Evolutionary conservation across 2,329 filamentous ascomycete genomes (phyloP).

Genomic region (Metarhizium album): DNA sequence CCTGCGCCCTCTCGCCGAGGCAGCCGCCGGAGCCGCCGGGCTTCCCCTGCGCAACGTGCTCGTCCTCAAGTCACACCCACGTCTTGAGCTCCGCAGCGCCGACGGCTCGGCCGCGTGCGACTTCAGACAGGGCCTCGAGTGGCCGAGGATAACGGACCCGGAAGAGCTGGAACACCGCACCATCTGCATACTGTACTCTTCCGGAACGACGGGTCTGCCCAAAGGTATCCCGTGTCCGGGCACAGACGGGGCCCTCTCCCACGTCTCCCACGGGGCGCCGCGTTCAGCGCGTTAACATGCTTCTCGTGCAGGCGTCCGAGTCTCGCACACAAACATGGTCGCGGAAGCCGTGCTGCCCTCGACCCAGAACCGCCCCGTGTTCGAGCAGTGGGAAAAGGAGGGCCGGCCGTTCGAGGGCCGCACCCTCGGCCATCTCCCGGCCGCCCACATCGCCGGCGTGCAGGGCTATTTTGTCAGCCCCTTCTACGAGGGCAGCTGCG

Average conservation of each 20-base stretch:
- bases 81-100: constrained; percentile 16
- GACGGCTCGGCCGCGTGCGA: constrained; percentile 15
- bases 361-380: constrained; percentile 19
- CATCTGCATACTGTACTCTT: constrained; percentile 35
- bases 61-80: constrained; percentile 31
- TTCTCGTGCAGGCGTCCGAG: constrained; percentile 23
- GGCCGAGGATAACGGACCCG: constrained; percentile 42
- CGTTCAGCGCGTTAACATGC: neutral
- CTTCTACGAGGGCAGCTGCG: constrained; percentile 30
- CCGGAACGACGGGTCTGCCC: constrained; percentile 37
- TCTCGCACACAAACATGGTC: constrained; percentile 35
- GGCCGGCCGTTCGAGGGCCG: constrained; percentile 19
- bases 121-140: constrained; percentile 31
- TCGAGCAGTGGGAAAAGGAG: constrained; percentile 14
- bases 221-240: constrained; percentile 21
- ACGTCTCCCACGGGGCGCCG: too few relatives aligned
- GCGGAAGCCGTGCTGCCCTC: constrained; percentile 22
- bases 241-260: too few relatives aligned
- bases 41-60: constrained; percentile 37
- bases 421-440: constrained; percentile 32
- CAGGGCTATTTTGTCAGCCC: constrained; percentile 31
- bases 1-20: constrained; percentile 32
- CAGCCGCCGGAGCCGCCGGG: constrained; percentile 36
- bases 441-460: constrained; percentile 35
- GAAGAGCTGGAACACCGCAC: constrained; percentile 29